Evolutionary conservation across 257 asterid species (phyloP), one percentile per base, ranked within the genome.

Genomic region (Fraxinus quadrangulata): DNA sequence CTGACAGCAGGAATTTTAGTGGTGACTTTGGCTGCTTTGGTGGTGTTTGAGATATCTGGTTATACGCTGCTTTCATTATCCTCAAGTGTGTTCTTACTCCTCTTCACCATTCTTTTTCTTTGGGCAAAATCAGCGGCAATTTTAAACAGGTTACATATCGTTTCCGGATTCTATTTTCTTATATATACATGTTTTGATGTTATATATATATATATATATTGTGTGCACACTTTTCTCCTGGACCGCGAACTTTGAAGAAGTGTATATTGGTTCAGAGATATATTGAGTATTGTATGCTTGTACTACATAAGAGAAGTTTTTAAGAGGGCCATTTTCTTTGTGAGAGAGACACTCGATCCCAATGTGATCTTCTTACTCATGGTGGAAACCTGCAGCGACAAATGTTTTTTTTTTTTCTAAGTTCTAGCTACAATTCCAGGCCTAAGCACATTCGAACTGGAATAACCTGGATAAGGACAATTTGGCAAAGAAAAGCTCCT

Each of bases 81-180:
- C 56, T 93, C 98, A 6, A 91, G 85, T 84, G 99, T 95, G 54
- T 74, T 93, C 45, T 86, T 95, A 85, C 97, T 95, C 72, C 90
- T 93, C 2, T 88, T 91, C 79, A 85, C 92, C 56, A 87, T 91
- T 85, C 92, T 95, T 33, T 93, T 90, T 73, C 84, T 95, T 21
- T 95, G 99, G 99, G 91, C 98, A 13, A 95, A 95, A 86, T 93
- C 97, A 34, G 97, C 99, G 47, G 90, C 94, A 47, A 47, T 47
- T 47, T 16, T 47, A 1, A 47, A 47, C 59, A 47, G 59, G 59
- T 47, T 47, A 47, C 21, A 5, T 47, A 16, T 14, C 36, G n/a
- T 16, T 47, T 47, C 7, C 2, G 7, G 21, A 47, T 4, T 47
- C 59, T 14, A 19, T 4, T 47, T 47, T 47, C 21, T 8, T 16